Percentiles rank a stretch among this genome's conserved stretches.
Evolutionary conservation across 2,329 filamentous ascomycete genomes (phyloP).

Genomic region (Verticillium tricorpus): DNA sequence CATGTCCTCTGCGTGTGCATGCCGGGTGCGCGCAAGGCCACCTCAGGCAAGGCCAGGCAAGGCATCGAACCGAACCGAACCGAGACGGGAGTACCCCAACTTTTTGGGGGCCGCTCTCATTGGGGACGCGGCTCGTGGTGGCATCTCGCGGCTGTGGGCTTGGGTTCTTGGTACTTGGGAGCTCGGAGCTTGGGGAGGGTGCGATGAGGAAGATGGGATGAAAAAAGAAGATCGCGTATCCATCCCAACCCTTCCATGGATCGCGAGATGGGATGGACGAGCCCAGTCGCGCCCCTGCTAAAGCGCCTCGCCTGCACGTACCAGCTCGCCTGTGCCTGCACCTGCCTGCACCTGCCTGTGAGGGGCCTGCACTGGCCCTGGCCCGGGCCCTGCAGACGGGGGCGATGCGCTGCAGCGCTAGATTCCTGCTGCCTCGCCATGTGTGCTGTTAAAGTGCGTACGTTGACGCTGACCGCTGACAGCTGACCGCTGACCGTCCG

Average conservation of each 20-base stretch:
- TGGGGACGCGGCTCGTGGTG: neutral
- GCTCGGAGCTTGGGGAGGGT: neutral
- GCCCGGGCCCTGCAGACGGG: neutral
- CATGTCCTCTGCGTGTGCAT: too few species aligned
- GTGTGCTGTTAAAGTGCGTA: too few species aligned
- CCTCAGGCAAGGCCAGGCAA: neutral
- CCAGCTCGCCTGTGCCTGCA: neutral
- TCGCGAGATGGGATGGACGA: neutral
- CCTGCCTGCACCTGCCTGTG: neutral
- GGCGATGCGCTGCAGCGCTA: neutral
- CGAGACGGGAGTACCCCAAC: neutral
- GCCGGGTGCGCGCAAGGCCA: too few species aligned
- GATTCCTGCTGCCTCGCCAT: neutral
- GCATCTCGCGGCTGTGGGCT: neutral
- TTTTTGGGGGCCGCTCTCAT: neutral
- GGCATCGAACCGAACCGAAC: neutral
- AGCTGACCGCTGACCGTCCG: too few species aligned
- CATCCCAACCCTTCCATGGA: neutral
- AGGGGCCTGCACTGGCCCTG: neutral
- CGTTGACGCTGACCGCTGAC: too few species aligned
- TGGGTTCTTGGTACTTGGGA: too few species aligned
- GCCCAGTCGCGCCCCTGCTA: slow-evolving; percentile 1
- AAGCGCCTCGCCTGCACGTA: slow-evolving; percentile 1
- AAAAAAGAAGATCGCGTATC: neutral
- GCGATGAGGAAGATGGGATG: neutral